Percentiles rank a stretch among this genome's conserved stretches.
phyloP scores from a whole-genome alignment of 2,329 filamentous ascomycete genomes.

The Cylindrodendrum hubeiense region DNA sequence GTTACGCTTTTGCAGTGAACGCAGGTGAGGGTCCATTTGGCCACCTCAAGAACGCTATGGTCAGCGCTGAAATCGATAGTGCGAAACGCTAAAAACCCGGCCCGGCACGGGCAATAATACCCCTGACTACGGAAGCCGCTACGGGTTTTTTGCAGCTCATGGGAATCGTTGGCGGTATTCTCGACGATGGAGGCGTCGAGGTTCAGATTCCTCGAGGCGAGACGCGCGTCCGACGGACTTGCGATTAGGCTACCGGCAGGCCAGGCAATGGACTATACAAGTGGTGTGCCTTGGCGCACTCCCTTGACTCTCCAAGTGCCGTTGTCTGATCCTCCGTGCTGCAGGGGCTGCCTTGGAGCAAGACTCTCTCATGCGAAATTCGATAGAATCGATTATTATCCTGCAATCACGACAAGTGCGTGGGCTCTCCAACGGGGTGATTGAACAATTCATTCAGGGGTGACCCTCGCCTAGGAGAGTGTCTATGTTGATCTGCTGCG shows the following conservation, averaged over 20 bases:
- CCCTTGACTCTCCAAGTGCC: no score
- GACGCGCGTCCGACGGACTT: neutral
- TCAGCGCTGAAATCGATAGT: constrained; percentile 8
- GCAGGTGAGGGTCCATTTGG: neutral
- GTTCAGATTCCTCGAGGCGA: neutral
- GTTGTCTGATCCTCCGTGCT: no score
- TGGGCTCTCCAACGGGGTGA: no score
- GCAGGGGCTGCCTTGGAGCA: no score
- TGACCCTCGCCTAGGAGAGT: no score
- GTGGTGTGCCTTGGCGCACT: no score
- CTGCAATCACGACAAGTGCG: no score
- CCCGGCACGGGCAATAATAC: neutral
- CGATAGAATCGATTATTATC: no score
- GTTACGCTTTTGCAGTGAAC: neutral
- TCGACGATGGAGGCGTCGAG: neutral
- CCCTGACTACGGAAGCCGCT: constrained; percentile 1
- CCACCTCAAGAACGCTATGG: constrained; percentile 8
- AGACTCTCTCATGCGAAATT: no score
- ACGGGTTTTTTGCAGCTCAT: neutral
- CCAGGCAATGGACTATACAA: neutral
- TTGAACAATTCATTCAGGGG: no score
- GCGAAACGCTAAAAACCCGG: constrained; percentile 1
- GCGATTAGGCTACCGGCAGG: neutral
- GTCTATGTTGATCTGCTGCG: no score
- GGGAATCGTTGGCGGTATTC: neutral